Evolutionary conservation across 306 rosid genomes (phyloP), one percentile per base, ranked within the genome.

Genomic region (Prosopis cineraria): DNA sequence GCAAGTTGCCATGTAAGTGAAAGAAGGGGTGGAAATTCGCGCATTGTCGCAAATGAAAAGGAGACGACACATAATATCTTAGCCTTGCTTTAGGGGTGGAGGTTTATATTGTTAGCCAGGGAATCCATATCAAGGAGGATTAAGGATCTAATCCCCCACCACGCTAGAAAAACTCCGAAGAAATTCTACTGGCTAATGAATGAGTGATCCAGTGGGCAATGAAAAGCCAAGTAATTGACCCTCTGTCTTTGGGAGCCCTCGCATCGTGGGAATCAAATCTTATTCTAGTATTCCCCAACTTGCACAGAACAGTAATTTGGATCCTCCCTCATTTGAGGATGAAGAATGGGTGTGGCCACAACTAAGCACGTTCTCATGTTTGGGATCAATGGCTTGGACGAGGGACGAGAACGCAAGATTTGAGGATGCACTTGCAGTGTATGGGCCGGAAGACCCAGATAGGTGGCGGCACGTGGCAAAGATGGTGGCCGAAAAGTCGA

Each of bases 381-480:
- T n/a, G n/a, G n/a, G n/a, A n/a, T 34, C 8, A 22, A 78, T 83
- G 89, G 79, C 82, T 30, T 94, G 98, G 98, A 94, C 97, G 37
- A 78, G 85, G 34, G 90, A 89, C 85, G 94, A 94, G 82, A 92
- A 94, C 78, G 87, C 84, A 66, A 86, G 85, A 45, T 94, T 94
- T 75, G 98, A 94, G 83, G 88, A 85, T 80, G 97, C 98, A 31
- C 97, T 94, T 69, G 98, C 95, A 6, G 89, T 89, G 22, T 89
- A 85, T 76, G 97, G 88, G 60, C 92, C 93, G 24, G 93, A 92
- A 39, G 89, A 92, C 39, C 97, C 93, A 7, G 87, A 94, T 66
- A 85, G 98, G 70, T 94, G 98, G 97, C 89, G 89, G 24, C 87
- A 88, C 68, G 93, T 94, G 64, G 98, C 98, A 74, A 91, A 87